These are phyloP conservation scores for Vanilla planifolia DNA, from an alignment of 106 monocot species.

Conservation along the genomic window DNA sequence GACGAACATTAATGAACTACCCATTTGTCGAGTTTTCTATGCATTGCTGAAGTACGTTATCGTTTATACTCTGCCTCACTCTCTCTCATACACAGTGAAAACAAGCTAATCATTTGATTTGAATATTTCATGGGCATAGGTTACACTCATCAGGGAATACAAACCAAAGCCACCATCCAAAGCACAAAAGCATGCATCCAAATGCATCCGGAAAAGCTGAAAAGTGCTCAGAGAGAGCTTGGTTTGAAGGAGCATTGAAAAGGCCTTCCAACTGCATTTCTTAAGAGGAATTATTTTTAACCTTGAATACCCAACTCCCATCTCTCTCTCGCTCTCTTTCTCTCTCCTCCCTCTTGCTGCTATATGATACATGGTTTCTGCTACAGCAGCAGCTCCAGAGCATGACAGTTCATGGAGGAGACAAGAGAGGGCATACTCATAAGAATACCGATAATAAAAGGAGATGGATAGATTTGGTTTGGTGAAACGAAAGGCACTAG, in stretches of 20 bases:
- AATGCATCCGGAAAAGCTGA: background rate
- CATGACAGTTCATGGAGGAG: slow-evolving; percentile 10
- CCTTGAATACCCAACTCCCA: background rate
- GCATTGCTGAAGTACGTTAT: background rate
- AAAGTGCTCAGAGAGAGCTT: background rate
- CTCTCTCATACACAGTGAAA: slow-evolving; percentile 4
- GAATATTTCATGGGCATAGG: slow-evolving; percentile 1
- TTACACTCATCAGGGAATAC: background rate
- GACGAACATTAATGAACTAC: slow-evolving; percentile 3
- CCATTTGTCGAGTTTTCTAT: background rate
- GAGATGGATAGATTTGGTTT: slow-evolving; percentile 1
- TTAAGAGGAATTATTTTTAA: background rate
- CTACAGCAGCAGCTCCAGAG: background rate
- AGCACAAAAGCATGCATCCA: slow-evolving; percentile 3
- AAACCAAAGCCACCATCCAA: background rate
- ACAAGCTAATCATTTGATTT: slow-evolving; percentile 13
- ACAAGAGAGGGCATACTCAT: slow-evolving; percentile 4
- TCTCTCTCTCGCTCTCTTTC: background rate
- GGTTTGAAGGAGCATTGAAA: background rate
- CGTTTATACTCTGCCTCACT: background rate
- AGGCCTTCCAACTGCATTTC: background rate
- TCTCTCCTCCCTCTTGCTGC: background rate
- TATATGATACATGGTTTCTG: slow-evolving; percentile 8
- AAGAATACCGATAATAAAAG: background rate
- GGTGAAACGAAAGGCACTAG: slow-evolving; percentile 2